A percentile compares a stretch with the other conserved stretches of the same genome.
These are phyloP conservation scores for Lophium mytilinum DNA, from an alignment of 495 filamentous ascomycete species.

Conservation along the genomic window DNA sequence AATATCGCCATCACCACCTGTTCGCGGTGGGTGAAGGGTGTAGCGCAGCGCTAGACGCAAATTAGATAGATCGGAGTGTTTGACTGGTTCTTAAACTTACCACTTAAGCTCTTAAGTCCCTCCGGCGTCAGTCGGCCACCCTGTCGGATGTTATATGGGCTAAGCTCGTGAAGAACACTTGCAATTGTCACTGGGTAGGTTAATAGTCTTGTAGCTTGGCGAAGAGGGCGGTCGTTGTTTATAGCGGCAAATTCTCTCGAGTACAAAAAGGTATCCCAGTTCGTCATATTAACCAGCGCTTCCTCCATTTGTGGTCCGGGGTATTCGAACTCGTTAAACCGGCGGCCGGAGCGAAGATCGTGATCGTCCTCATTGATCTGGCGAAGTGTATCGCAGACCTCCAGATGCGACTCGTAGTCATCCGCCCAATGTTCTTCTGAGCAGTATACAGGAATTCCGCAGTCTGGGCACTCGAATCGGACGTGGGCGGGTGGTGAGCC, in stretches of 20 bases:
- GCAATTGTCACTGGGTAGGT: conserved; percentile 90
- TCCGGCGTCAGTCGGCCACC: conserved; percentile 71
- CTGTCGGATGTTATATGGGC: conserved; percentile 72
- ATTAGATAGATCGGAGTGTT: background rate
- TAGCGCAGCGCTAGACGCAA: conserved; percentile 70
- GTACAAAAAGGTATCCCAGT: conserved; percentile 95
- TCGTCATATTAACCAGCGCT: conserved; percentile 89
- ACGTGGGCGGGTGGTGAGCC: conserved; percentile 65
- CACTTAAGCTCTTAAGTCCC: conserved; percentile 84
- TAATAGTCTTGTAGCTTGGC: conserved; percentile 83
- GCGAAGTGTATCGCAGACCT: conserved; percentile 82
- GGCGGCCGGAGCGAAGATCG: conserved; percentile 79
- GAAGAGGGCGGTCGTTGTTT: conserved; percentile 74
- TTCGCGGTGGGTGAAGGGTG: conserved; percentile 76
- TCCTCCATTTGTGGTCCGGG: conserved; percentile 84
- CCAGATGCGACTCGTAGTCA: conserved; percentile 84
- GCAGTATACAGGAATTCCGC: conserved; percentile 88
- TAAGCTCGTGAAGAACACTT: conserved; percentile 86
- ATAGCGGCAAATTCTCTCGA: conserved; percentile 81
- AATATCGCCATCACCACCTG: conserved; percentile 64
- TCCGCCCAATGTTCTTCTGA: conserved; percentile 89
- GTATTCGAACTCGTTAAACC: conserved; percentile 91
- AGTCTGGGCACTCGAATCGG: conserved; percentile 91
- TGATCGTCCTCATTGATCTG: conserved; percentile 98
- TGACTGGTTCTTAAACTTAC: conserved; percentile 43